A percentile compares a stretch with the other conserved stretches of the same genome.
These are phyloP conservation scores for Pyrenochaeta sp. DNA, from an alignment of 2,329 filamentous ascomycete genomes.

Conservation along the genomic window DNA sequence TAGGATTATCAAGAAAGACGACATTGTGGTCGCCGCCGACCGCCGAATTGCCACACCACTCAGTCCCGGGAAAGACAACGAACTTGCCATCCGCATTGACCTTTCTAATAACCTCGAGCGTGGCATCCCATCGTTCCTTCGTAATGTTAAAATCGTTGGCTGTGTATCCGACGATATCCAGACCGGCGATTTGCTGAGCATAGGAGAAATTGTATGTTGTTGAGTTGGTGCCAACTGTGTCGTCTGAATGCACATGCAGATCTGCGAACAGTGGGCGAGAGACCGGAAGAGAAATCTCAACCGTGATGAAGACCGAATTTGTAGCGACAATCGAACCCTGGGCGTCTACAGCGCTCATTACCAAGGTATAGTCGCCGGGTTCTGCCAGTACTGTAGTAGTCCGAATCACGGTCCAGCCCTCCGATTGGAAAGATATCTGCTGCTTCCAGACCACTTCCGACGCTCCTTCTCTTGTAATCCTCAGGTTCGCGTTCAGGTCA, in stretches of 20 bases:
- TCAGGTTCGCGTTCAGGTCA: no score
- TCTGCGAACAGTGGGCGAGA: conserved; percentile 43
- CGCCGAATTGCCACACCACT: conserved; percentile 50
- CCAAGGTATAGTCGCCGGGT: no score
- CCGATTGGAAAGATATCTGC: no score
- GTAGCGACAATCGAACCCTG: neutral
- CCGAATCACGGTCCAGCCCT: no score
- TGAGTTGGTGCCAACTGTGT: conserved; percentile 50
- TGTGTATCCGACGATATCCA: conserved; percentile 51
- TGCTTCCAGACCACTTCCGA: no score
- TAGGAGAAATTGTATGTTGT: conserved; percentile 52
- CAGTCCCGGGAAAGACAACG: conserved; percentile 47
- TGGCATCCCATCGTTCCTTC: conserved; percentile 41
- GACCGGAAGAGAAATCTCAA: conserved; percentile 19
- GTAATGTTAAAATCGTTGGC: conserved; percentile 54
- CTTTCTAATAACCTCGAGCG: conserved; percentile 22
- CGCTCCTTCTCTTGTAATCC: no score
- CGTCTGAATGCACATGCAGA: conserved; percentile 51
- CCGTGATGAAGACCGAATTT: conserved; percentile 23
- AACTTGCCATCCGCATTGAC: conserved; percentile 35
- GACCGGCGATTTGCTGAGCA: conserved; percentile 45
- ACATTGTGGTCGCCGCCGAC: conserved; percentile 45
- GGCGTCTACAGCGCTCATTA: no score
- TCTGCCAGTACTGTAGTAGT: no score
- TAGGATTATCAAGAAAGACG: conserved; percentile 46